Evolutionary conservation across 2,329 filamentous ascomycete genomes (phyloP), one percentile per base, ranked within the genome.

Genomic region (Knufia petricola): DNA sequence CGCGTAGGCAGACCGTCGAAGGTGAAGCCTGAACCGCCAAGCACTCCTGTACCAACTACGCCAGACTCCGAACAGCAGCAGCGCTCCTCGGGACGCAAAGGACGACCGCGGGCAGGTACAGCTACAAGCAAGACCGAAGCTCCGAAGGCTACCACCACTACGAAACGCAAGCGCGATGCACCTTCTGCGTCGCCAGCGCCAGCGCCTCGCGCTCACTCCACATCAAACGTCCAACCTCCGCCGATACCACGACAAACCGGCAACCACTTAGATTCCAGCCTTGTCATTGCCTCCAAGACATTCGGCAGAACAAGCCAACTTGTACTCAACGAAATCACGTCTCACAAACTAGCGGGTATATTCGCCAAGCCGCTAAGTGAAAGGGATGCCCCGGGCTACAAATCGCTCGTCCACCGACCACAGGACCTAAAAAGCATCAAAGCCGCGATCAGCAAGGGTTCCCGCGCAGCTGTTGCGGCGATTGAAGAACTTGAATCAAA

Each of bases 361-460:
- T 90, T 90, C 61, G 81, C 83, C 23, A 81, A 82, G 48, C 81
- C 83, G 1, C 75, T 90, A 42, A 82, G 84, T 9, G 83, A 87
- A 55, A 77, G 77, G 31, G 82, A 87, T 58, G 85, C 85, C 0
- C 85, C 85, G 0, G 84, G 84, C 3, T 90, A 90, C 60, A 79
- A 77, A 52, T 78, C 80, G 54, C 77, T 88, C 46, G 82, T 90
- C 34, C 74, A 85, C 48, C 79, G 82, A 42, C 82, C 85, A 0
- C 83, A 87, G 60, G 84, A 89, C 61, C 76, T 90, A 41, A 88
- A 86, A 55, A 81, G 79, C 2, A 87, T 90, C 57, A 82, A 84
- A 53, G 77, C 82, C 46, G 82, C 84, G 28, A 85, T 89, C 55
- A 64, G 65, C 45, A 67, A 70, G 49, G 69, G 69, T 15, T 70